A percentile compares a stretch with the other conserved stretches of the same genome.
These are phyloP conservation scores for Pseudonectria foliicola DNA, from an alignment of 2,329 filamentous ascomycete genomes.

Conservation along the genomic window DNA sequence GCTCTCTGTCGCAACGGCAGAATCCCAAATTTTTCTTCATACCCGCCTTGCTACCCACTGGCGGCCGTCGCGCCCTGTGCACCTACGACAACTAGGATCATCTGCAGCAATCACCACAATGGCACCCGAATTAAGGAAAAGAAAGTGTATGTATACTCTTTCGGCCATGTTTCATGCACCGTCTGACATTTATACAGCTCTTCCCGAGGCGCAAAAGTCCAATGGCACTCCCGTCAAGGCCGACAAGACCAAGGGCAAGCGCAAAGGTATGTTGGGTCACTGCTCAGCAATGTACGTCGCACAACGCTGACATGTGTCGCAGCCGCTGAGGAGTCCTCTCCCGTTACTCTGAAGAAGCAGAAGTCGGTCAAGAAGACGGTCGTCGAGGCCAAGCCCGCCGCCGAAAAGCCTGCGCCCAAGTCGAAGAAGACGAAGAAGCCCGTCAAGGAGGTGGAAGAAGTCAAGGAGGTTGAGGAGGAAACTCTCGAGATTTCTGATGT, in stretches of 20 bases:
- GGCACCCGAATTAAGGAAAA: constrained; percentile 39
- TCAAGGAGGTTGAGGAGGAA: constrained; percentile 20
- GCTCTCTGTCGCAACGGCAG: constrained; percentile 26
- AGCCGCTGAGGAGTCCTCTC: constrained; percentile 40
- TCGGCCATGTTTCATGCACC: constrained; percentile 8
- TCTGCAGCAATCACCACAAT: constrained; percentile 27
- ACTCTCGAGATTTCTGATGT: constrained; percentile 26
- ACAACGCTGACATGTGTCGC: constrained; percentile 16
- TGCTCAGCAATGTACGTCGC: background rate
- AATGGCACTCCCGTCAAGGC: constrained; percentile 23
- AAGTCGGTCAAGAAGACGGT: constrained; percentile 31
- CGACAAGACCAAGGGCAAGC: constrained; percentile 32
- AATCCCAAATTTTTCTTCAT: constrained; percentile 31
- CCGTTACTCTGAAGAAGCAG: constrained; percentile 38
- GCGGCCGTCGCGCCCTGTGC: constrained; percentile 10
- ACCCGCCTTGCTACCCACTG: constrained; percentile 3
- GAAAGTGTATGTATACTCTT: constrained; percentile 22
- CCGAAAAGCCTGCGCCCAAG: constrained; percentile 29
- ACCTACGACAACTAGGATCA: constrained; percentile 6
- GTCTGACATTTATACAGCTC: constrained; percentile 12
- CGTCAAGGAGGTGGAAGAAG: constrained; percentile 22
- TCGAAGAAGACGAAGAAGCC: constrained; percentile 20
- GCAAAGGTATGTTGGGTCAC: constrained; percentile 24
- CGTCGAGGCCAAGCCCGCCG: constrained; percentile 17
- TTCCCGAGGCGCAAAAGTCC: constrained; percentile 24